Conservation (phyloP, 371 early-diverging fungal genomes). For the Modicella reniformis region DNA sequence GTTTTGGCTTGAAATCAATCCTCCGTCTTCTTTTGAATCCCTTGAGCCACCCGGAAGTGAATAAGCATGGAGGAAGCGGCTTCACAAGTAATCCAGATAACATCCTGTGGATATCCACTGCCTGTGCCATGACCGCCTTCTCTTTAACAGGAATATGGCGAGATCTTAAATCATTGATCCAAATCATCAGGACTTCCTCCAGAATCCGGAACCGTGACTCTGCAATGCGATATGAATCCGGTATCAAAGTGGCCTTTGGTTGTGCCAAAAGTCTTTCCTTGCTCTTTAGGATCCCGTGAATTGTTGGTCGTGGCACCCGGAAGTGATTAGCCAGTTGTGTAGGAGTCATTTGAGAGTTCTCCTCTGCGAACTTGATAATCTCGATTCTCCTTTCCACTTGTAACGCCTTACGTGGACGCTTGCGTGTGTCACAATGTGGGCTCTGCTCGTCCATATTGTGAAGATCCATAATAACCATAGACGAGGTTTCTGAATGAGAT, state of each 20-base stretch:
- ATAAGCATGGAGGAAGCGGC: conserved; percentile 6
- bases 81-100: neutral
- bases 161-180: neutral
- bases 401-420: conserved; percentile 2
- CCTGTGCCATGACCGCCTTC: conserved; percentile 9
- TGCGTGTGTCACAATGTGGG: neutral
- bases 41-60: conserved; percentile 12
- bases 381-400: neutral
- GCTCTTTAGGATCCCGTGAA: conserved; percentile 6
- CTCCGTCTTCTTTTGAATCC: conserved; percentile 2
- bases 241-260: neutral
- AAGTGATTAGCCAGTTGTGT: neutral
- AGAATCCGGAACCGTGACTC: conserved; percentile 2
- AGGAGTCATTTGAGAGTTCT: neutral
- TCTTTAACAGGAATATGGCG: neutral
- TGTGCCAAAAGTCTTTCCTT: neutral
- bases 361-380: neutral
- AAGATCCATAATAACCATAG: too few species aligned
- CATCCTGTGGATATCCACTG: conserved; percentile 10
- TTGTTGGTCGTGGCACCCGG: neutral
- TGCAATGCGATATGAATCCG: neutral
- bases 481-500: too few species aligned
- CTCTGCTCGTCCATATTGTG: too few species aligned
- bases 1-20: neutral
- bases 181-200: conserved; percentile 10